These are phyloP conservation scores for Phytopythium aichiense DNA, from an alignment of 352 stramenopile genomes.

Conservation along the genomic window DNA sequence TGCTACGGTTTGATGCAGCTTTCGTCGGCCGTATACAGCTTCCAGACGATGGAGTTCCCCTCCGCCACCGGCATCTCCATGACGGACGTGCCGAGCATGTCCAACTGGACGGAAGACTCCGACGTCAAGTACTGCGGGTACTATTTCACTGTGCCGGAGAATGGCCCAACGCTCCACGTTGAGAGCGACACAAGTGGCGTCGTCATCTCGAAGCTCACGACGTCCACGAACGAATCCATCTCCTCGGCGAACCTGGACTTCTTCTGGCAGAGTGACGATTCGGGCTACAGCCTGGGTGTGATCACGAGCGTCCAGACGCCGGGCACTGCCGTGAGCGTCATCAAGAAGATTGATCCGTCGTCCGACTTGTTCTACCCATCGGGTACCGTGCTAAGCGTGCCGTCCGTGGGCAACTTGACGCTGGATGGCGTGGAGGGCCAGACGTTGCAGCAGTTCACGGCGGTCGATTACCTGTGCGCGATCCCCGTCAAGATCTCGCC, in stretches of 20 bases:
- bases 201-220: conserved; percentile 50
- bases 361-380: conserved; percentile 49
- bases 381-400: conserved; percentile 21
- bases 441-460: conserved; percentile 39
- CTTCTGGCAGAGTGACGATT: conserved; percentile 64
- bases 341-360: conserved; percentile 55
- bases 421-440: conserved; percentile 42
- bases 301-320: conserved; percentile 57
- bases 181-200: conserved; percentile 24
- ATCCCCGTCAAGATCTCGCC: conserved; percentile 57
- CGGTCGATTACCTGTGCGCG: conserved; percentile 47
- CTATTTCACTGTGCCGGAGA: conserved; percentile 51
- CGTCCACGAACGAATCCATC: conserved; percentile 37
- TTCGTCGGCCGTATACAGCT: conserved; percentile 56
- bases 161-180: conserved; percentile 45
- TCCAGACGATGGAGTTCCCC: conserved; percentile 36
- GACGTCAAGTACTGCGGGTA: conserved; percentile 66
- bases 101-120: conserved; percentile 39
- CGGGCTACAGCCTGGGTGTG: conserved; percentile 52
- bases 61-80: conserved; percentile 22
- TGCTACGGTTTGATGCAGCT: conserved; percentile 68
- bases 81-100: conserved; percentile 25
- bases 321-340: conserved; percentile 52
- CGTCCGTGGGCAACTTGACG: conserved; percentile 40
- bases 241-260: conserved; percentile 43